Base-by-base conservation (phyloP, 2,329 filamentous ascomycete genomes). In the Xylariaceae sp. region DNA sequence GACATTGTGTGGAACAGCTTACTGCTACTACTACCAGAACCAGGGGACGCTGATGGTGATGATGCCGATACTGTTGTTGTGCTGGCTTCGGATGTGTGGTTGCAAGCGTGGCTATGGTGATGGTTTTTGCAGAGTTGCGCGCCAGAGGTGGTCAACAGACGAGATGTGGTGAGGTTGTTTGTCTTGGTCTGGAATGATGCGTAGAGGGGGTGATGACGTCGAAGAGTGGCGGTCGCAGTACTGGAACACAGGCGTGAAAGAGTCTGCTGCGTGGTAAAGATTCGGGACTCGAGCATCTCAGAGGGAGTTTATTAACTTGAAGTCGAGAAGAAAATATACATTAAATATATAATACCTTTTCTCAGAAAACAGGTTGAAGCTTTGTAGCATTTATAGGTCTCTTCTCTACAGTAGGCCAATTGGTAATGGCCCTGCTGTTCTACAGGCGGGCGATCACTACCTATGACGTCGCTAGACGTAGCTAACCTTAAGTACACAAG, bases 151-250 rank as follows among this genome's bases (percentile, higher is more conserved):
- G 28, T 36, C 1, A 33, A 32, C 11, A 17, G 12, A 5, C n/a
- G 27, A 4, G 12, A n/a, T 17, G 6, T 4, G 21, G 26, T 18
- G 18, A 23, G 23, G 19, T 17, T 13, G 30, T 28, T 18, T 9
- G 13, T 11, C 9, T n/a, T 14, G 29, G 5, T 31, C 21, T 24
- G 21, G 21, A 11, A 11, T 11, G 21, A 24, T 24, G 21, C 21
- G 21, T 24, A 24, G 6, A 11, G 45, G 32, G 44, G 36, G 51
- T 54, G 52, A 52, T 55, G 53, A 54, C 52, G 51, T 53, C 45
- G 44, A 31, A 46, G 50, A 51, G 33, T 38, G 28, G 15, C 6
- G 6, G 24, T 38, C 28, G 15, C 6, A 5, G 24, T 8, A 8
- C 23, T 17, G 26, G n/a, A 32, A 26, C 28, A 38, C 34, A 40